Base-by-base conservation (phyloP, 1,139 yeast species). In the Yamadazyma dushanensis region DNA sequence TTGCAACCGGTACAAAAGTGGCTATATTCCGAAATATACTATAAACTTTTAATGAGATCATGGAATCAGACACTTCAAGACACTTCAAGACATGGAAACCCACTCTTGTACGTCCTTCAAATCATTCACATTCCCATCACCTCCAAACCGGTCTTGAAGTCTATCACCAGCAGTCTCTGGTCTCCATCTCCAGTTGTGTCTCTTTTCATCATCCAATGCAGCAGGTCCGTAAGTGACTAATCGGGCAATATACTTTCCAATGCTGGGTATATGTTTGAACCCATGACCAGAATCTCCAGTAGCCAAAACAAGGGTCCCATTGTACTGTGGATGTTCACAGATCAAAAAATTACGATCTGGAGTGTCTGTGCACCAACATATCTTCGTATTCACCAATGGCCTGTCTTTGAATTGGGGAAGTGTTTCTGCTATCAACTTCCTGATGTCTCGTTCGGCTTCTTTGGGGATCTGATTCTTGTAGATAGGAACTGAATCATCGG, bases 241-340 rank as follows among this genome's bases (percentile, higher is more conserved):
- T 19, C 34, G 13, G 24, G 40, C 36, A 19, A 39, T 26, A 22
- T 37, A 39, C 26, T 35, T 39, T 3, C 50, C 50, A 16, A 46
- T 38, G 6, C 32, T 36, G 5, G 52, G 52, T 38, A 47, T 36
- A 16, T 34, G 35, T 37, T 41, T 45, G 32, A 47, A 47, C 8
- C 45, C 46, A 18, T 45, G 45, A 3, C 52, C 51, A 16, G 45
- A 39, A 23, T 47, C 52, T 7, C 51, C 52, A 6, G 49, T 36
- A 7, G 47, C 51, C 16, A 48, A 29, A 29, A 28, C 16, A 34
- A 35, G 32, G 30, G 38, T 10, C 23, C 24, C 29, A 14, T 19
- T 14, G 33, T 30, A 16, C 39, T 45, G 26, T 31, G 51, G 35
- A 29, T 30, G 29, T 37, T 37, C 19, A 41, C 38, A 31, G 39